phyloP scores from a whole-genome alignment of 1,284 basidiomycete genomes.

The Pulveroboletus sp. region DNA sequence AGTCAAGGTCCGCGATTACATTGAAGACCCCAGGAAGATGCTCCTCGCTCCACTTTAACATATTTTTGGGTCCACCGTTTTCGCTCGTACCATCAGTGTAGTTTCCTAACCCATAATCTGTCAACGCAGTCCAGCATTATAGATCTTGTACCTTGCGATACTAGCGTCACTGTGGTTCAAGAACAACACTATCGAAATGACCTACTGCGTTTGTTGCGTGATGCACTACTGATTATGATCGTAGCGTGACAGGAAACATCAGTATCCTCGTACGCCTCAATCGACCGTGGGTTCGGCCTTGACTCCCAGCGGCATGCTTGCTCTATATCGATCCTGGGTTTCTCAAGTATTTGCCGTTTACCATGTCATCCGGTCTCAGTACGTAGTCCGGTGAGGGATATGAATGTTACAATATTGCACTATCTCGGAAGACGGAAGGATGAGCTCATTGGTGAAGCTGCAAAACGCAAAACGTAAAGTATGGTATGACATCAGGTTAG shows the following conservation, averaged over 20 bases:
- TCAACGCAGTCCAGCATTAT: conserved; percentile 4
- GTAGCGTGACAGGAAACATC: no score
- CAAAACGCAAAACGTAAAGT: no score
- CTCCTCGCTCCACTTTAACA: conserved; percentile 41
- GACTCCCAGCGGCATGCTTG: background rate
- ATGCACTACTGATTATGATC: no score
- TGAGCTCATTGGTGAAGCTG: no score
- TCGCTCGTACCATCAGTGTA: conserved; percentile 10
- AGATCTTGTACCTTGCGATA: conserved; percentile 4
- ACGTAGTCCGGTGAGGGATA: background rate
- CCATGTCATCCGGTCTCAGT: background rate
- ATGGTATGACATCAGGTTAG: no score
- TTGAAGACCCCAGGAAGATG: conserved; percentile 62
- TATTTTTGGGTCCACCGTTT: background rate
- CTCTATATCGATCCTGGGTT: background rate
- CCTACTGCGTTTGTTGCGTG: no score
- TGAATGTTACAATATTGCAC: no score
- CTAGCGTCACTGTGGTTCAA: background rate
- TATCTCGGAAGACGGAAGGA: no score
- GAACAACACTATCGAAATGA: no score
- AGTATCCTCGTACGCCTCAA: no score
- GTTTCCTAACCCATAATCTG: conserved; percentile 15
- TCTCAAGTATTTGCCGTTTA: background rate
- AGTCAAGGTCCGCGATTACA: conserved; percentile 65
- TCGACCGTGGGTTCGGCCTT: background rate